Evolutionary conservation across 352 stramenopile genomes (phyloP).

Genomic region (Pseudoperonospora humuli): DNA sequence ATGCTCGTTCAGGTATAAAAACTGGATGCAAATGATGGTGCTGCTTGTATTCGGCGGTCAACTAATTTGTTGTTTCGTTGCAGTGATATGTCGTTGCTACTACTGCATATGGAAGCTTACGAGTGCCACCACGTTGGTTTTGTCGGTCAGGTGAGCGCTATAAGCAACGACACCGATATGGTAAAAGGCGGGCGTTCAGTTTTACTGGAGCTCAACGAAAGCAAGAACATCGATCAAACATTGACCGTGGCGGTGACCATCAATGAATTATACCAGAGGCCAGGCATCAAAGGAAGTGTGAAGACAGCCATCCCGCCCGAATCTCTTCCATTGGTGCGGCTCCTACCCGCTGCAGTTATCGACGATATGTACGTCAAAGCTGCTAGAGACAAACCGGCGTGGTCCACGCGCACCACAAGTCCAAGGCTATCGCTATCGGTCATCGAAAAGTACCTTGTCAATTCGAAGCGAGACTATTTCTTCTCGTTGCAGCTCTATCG

Average conservation of each 20-base stretch:
- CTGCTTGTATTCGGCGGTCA: slow-evolving; percentile 1
- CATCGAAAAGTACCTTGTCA: slow-evolving; percentile 17
- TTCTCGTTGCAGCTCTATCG: slow-evolving; percentile 32
- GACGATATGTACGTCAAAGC: slow-evolving; percentile 17
- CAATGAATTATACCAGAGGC: slow-evolving; percentile 22
- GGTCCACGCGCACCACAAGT: not conserved
- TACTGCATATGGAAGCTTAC: slow-evolving; percentile 18
- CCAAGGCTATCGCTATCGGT: slow-evolving; percentile 14
- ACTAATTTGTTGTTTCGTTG: not conserved
- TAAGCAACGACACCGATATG: slow-evolving; percentile 1
- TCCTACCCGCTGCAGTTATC: slow-evolving; percentile 20
- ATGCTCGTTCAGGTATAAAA: slow-evolving; percentile 22
- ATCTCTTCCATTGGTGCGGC: slow-evolving; percentile 19
- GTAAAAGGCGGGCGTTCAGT: slow-evolving; percentile 3
- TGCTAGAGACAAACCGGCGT: not conserved
- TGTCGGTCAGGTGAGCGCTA: slow-evolving; percentile 12
- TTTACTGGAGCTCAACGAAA: slow-evolving; percentile 18
- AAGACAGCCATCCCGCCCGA: slow-evolving; percentile 11
- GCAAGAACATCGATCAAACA: slow-evolving; percentile 5
- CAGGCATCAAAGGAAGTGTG: slow-evolving; percentile 9
- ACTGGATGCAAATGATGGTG: not conserved
- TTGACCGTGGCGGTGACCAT: slow-evolving; percentile 16
- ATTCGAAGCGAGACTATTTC: slow-evolving; percentile 11
- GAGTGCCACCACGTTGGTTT: slow-evolving; percentile 26
- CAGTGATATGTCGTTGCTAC: slow-evolving; percentile 17